Evolutionary conservation across 2,329 filamentous ascomycete genomes (phyloP).

Genomic region (Periglandula ipomoeae): DNA sequence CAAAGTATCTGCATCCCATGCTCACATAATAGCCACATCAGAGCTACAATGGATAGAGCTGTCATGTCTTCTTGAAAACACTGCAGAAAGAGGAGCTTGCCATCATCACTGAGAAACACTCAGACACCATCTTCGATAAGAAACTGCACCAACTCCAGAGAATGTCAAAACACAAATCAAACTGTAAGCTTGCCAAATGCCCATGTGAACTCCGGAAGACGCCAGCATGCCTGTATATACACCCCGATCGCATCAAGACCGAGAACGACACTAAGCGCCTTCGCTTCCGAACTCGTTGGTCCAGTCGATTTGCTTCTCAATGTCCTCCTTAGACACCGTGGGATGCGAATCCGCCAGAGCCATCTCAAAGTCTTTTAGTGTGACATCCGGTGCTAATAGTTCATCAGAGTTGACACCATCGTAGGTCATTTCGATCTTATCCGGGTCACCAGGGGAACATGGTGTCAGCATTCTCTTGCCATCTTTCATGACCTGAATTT

Average conservation of each 20-base stretch:
- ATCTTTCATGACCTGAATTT: conserved; percentile 57
- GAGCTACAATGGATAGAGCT: neutral
- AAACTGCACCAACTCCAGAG: conserved; percentile 3
- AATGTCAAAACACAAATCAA: conserved; percentile 10
- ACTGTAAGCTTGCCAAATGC: conserved; percentile 12
- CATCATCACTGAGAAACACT: neutral
- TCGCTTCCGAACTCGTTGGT: conserved; percentile 94
- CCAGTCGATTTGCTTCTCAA: conserved; percentile 82
- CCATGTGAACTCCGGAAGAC: conserved; percentile 20
- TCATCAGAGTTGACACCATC: conserved; percentile 76
- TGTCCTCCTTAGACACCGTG: conserved; percentile 81
- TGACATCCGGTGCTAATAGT: conserved; percentile 76
- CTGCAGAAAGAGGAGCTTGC: neutral
- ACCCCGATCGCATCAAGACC: conserved; percentile 10
- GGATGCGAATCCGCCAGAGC: conserved; percentile 82
- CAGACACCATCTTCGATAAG: neutral
- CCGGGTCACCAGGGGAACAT: conserved; percentile 82
- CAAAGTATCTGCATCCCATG: no score
- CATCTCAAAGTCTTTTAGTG: conserved; percentile 86
- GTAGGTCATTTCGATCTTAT: conserved; percentile 90
- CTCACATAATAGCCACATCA: neutral
- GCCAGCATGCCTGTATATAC: conserved; percentile 18
- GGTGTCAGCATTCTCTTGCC: conserved; percentile 65
- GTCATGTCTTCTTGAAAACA: neutral
- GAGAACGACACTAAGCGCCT: conserved; percentile 41